A percentile compares a stretch with the other conserved stretches of the same genome.
Evolutionary conservation across 306 rosid genomes (phyloP).

Genomic region (Arachis hypogaea): DNA sequence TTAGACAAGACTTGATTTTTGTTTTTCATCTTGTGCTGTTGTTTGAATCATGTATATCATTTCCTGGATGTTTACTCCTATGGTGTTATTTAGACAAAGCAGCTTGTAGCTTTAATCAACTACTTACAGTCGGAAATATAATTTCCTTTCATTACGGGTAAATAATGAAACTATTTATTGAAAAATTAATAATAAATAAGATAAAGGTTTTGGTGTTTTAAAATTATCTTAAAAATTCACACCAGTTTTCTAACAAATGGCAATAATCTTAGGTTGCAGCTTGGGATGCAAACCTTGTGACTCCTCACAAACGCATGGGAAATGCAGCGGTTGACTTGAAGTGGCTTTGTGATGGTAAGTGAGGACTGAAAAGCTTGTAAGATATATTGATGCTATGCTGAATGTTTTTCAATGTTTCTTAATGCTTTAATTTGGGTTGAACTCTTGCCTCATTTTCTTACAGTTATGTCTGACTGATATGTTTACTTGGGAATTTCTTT

Average conservation of each 20-base stretch:
- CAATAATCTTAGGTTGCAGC: constrained; percentile 73
- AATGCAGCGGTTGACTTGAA: constrained; percentile 73
- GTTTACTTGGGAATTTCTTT: constrained; percentile 16
- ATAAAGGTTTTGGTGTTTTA: not conserved
- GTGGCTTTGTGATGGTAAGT: constrained; percentile 92
- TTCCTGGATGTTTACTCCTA: constrained; percentile 3
- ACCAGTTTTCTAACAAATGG: constrained; percentile 40
- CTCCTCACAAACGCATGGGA: constrained; percentile 99
- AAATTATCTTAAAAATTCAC: constrained; percentile 28
- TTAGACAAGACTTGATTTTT: not conserved
- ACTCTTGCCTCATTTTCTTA: constrained; percentile 22
- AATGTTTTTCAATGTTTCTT: constrained; percentile 32
- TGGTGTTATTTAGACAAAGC: not conserved
- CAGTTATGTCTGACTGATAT: constrained; percentile 15
- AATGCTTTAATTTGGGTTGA: constrained; percentile 26
- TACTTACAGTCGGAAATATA: not conserved
- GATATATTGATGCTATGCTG: constrained; percentile 30
- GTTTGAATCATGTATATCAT: not conserved
- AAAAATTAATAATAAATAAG: not conserved
- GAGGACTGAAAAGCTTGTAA: constrained; percentile 41
- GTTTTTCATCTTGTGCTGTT: not conserved
- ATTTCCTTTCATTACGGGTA: constrained; percentile 5
- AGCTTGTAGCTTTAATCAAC: not conserved
- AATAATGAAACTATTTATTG: not conserved
- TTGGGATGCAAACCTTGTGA: constrained; percentile 98